Evolutionary conservation across 2,329 filamentous ascomycete genomes (phyloP), one percentile per base, ranked within the genome.

Genomic region (Zymoseptoria ardabiliae): DNA sequence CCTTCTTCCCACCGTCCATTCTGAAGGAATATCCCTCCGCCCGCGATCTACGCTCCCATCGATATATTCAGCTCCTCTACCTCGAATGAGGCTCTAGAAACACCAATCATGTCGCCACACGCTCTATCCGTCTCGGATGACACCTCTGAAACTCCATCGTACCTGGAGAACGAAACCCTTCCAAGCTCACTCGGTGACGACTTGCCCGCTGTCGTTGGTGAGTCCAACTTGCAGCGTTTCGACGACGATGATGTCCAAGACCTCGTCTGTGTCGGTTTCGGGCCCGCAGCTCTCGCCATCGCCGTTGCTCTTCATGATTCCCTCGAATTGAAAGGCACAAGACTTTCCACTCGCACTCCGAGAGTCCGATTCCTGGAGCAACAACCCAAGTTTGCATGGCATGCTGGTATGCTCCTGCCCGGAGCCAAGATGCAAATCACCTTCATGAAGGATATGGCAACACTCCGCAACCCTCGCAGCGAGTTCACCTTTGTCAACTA

Each of bases 371-470:
- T 97, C 75, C 76, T 97, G 22, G 93, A 97, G 78, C 88, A 89
- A 74, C 93, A 97, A 75, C 71, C 79, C 30, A 78, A 81, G 53
- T 97, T 97, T 71, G 85, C 89, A 60, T 97, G 93, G 93, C 93
- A 97, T 74, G 86, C 91, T 0, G 93, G 93, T 61, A 97, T 97
- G 93, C 85, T 97, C 60, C 83, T 97, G 2, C 90, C 91, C 0
- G 92, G 91, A 4, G 90, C 92, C 56, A 91, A 89, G 77, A 97
- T 97, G 93, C 93, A 97, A 73, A 97, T 97, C 68, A 95, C 90
- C 9, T 97, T 96, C 78, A 83, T 97, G 77, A 97, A 97, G 78
- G 93, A 97, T 72, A 84, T 97, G 74, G 93, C 93, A 3, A 94
- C 90, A 3, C 81, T 96, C 66, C 84, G 93, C 59, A 87, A 97